Conservation (phyloP, 257 asterid species). For the Lycium ferocissimum region DNA sequence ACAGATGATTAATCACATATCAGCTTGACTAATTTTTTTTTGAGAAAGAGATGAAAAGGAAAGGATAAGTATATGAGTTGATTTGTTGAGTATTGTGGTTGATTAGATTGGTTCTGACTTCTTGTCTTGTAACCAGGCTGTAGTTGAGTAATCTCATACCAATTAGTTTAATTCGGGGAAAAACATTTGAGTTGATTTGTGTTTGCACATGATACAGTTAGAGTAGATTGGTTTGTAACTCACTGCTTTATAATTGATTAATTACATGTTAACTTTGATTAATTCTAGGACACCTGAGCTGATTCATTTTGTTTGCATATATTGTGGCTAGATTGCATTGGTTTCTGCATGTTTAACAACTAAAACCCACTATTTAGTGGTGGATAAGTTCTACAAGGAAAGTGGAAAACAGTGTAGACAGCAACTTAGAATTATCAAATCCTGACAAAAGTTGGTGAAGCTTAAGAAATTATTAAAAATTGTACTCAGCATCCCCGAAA, state of each 20-base stretch:
- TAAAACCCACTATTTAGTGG: neutral
- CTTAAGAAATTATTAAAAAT: neutral
- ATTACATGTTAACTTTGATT: neutral
- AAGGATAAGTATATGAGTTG: neutral
- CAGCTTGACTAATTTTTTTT: neutral
- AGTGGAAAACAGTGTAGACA: slow-evolving; percentile 8
- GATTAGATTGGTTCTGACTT: neutral
- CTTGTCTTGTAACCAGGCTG: neutral
- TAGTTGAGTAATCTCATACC: neutral
- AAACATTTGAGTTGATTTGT: neutral
- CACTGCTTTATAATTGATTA: neutral
- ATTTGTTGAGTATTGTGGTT: neutral
- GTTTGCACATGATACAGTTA: neutral
- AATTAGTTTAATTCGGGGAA: neutral
- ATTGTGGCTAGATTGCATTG: slow-evolving; percentile 3
- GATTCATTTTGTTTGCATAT: neutral
- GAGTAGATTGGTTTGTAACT: slow-evolving; percentile 2
- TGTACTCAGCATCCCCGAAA: neutral
- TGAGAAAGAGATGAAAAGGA: no score
- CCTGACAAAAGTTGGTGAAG: neutral
- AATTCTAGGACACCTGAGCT: slow-evolving; percentile 1
- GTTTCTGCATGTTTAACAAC: slow-evolving; percentile 1
- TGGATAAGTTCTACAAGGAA: neutral
- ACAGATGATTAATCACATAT: neutral
- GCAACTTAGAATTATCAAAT: neutral